phyloP scores from a whole-genome alignment of 2,329 filamentous ascomycete species.

The Bimuria novae-zelandiae region DNA sequence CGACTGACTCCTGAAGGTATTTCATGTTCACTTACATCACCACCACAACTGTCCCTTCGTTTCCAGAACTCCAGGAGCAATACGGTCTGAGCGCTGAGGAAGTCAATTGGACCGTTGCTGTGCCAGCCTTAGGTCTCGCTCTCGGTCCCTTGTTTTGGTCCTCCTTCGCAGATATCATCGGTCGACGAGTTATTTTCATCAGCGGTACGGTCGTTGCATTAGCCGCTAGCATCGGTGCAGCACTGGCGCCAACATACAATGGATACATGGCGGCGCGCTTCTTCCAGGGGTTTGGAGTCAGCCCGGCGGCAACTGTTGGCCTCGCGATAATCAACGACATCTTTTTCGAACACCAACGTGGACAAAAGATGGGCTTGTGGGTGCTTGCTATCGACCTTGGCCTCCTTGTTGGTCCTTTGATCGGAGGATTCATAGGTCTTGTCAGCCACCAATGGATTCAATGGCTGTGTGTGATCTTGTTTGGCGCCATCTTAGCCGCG shows the following conservation, averaged over 20 bases:
- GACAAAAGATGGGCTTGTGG: slow-evolving; percentile 7
- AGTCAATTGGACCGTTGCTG: slow-evolving; percentile 6
- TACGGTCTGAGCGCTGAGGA: slow-evolving; percentile 4
- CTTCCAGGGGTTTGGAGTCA: slow-evolving; percentile 5
- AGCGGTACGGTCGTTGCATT: background rate
- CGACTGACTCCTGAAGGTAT: background rate
- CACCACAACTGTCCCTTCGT: slow-evolving; percentile 4
- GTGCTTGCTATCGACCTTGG: slow-evolving; percentile 6
- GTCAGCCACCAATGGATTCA: slow-evolving; percentile 4
- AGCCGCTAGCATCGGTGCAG: slow-evolving; percentile 4
- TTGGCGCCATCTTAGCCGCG: background rate
- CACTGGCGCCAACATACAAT: background rate
- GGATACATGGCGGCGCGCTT: slow-evolving; percentile 4
- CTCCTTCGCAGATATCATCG: slow-evolving; percentile 4
- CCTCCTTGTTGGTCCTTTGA: background rate
- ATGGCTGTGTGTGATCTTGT: slow-evolving; percentile 6
- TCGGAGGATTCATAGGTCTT: slow-evolving; percentile 1
- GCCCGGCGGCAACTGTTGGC: slow-evolving; percentile 2
- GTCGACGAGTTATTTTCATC: slow-evolving; percentile 5
- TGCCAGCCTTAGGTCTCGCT: background rate
- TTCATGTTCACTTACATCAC: slow-evolving; percentile 10
- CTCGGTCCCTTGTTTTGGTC: slow-evolving; percentile 5
- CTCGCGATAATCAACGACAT: slow-evolving; percentile 4
- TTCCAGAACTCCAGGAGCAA: slow-evolving; percentile 2
- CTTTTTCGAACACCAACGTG: slow-evolving; percentile 6